These are phyloP conservation scores for Vachellia collinsii DNA, from an alignment of 306 rosid genomes.

Conservation along the genomic window DNA sequence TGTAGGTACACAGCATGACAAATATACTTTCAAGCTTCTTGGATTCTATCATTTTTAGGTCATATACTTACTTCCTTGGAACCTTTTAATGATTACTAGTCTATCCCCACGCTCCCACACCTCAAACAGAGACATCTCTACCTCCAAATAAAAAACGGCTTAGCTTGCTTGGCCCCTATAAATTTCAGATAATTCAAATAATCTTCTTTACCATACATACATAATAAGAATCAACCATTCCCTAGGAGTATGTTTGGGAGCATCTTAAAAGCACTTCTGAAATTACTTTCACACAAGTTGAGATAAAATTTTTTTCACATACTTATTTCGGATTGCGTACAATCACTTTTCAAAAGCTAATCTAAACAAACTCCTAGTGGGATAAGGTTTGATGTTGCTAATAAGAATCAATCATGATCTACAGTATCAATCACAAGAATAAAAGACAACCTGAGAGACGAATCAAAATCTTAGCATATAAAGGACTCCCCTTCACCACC, in stretches of 20 bases:
- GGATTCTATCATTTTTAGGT: constrained; percentile 25
- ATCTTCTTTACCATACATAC: neutral
- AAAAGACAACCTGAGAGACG: constrained; percentile 76
- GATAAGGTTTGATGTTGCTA: too few species aligned
- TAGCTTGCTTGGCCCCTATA: neutral
- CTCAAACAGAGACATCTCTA: neutral
- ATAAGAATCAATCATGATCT: neutral
- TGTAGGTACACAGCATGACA: neutral
- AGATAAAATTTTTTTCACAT: too few species aligned
- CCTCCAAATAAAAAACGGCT: neutral
- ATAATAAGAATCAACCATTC: constrained; percentile 7
- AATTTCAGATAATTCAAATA: neutral
- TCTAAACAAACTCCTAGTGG: too few species aligned
- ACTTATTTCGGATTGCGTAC: too few species aligned
- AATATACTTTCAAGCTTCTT: neutral
- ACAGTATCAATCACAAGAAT: neutral
- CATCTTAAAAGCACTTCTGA: too few species aligned
- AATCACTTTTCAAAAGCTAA: too few species aligned
- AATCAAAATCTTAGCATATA: constrained; percentile 50
- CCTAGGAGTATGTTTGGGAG: too few species aligned
- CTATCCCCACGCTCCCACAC: neutral
- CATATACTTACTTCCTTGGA: neutral
- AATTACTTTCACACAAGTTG: too few species aligned
- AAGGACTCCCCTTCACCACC: too few species aligned
- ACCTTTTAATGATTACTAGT: neutral